Evolutionary conservation across 768 basidiomycete genomes (phyloP).

Genomic region (Amanita exitialis): DNA sequence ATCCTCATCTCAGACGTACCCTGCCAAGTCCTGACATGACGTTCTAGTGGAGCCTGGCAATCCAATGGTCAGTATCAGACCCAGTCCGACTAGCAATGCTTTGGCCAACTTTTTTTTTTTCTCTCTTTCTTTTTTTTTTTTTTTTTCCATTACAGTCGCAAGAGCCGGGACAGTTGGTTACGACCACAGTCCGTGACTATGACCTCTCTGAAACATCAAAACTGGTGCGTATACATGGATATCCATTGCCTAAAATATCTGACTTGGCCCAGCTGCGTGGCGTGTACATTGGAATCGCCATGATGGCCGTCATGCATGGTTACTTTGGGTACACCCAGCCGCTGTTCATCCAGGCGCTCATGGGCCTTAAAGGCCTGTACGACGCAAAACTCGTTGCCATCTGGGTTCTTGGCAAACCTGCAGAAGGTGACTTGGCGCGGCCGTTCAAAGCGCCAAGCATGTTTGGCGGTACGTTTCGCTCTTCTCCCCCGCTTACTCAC

Average conservation of each 20-base stretch:
- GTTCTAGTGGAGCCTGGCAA: constrained; percentile 61
- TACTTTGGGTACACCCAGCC: constrained; percentile 97
- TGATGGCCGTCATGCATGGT: constrained; percentile 88
- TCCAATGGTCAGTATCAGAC: constrained; percentile 53
- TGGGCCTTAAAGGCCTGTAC: constrained; percentile 87
- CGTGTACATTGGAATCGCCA: constrained; percentile 67
- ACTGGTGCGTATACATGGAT: constrained; percentile 32
- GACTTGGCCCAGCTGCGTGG: constrained; percentile 40
- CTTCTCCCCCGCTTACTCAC: not conserved
- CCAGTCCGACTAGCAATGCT: not conserved
- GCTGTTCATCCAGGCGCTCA: constrained; percentile 89
- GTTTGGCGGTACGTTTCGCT: constrained; percentile 49
- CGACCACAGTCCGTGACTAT: constrained; percentile 91
- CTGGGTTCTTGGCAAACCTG: constrained; percentile 67
- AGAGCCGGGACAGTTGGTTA: constrained; percentile 65
- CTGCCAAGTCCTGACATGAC: constrained; percentile 6
- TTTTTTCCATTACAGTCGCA: constrained; percentile 32
- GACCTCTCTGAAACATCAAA: constrained; percentile 86
- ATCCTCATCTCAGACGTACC: not conserved
- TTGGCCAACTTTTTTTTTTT: not conserved
- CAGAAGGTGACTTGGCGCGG: constrained; percentile 81
- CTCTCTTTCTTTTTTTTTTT: too few species aligned
- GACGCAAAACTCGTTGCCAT: constrained; percentile 81
- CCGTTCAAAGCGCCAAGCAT: constrained; percentile 76
- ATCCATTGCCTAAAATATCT: not conserved